These are phyloP conservation scores for Candida tallmaniae DNA, from an alignment of 805 yeast species.

Conservation along the genomic window DNA sequence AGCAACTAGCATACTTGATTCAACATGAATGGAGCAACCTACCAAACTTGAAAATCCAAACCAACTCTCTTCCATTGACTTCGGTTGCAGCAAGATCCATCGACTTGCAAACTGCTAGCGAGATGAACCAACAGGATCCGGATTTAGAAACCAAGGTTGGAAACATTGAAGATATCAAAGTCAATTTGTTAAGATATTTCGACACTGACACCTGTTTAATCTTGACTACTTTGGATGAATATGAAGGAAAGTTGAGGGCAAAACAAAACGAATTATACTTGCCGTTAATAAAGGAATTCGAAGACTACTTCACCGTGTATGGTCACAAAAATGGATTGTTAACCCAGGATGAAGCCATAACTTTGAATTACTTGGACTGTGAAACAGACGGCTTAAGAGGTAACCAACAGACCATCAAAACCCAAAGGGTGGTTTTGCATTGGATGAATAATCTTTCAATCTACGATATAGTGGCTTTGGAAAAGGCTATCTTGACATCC, in stretches of 20 bases:
- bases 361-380: conserved; percentile 65
- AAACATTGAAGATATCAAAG: conserved; percentile 50
- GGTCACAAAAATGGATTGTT: conserved; percentile 8
- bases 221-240: conserved; percentile 75
- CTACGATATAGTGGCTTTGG: conserved; percentile 85
- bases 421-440: conserved; percentile 55
- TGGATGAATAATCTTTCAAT: conserved; percentile 62
- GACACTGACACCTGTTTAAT: conserved; percentile 94
- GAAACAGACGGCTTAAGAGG: conserved; percentile 81
- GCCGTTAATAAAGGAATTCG: conserved; percentile 69
- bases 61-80: conserved; percentile 81
- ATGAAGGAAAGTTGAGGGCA: conserved; percentile 72
- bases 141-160: conserved; percentile 61
- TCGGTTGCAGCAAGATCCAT: conserved; percentile 83
- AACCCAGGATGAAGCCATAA: conserved; percentile 22
- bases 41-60: conserved; percentile 60
- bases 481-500: conserved; percentile 79
- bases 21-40: conserved; percentile 86
- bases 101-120: conserved; percentile 48
- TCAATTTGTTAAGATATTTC: conserved; percentile 68
- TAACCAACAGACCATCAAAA: conserved; percentile 59
- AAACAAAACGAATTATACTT: conserved; percentile 77
- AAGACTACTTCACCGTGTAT: conserved; percentile 47
- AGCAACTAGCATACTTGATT: conserved; percentile 65
- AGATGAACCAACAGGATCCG: conserved; percentile 21